These are phyloP conservation scores for Bolboschoenoplectus hybrid DNA, from an alignment of 202 grass and related monocot genomes.

Conservation along the genomic window DNA sequence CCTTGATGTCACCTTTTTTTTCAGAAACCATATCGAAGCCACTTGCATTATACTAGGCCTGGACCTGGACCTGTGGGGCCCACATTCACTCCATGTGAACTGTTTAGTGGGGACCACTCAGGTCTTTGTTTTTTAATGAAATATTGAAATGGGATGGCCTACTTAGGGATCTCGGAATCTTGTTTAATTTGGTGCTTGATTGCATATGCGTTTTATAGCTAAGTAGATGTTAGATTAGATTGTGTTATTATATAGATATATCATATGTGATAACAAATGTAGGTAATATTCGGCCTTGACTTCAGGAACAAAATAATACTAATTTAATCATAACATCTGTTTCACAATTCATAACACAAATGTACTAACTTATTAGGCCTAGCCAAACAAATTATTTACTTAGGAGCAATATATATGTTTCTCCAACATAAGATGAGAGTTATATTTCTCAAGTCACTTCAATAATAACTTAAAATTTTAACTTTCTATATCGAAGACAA, in stretches of 20 bases:
- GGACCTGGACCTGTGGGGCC: neutral
- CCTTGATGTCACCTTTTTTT: neutral
- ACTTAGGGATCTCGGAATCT: constrained; percentile 35
- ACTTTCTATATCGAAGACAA: no score
- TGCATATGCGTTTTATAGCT: neutral
- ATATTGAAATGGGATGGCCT: constrained; percentile 1
- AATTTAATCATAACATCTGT: neutral
- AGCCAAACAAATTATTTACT: no score
- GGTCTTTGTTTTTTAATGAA: neutral
- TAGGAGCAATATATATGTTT: no score
- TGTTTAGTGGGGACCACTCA: constrained; percentile 23
- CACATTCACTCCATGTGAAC: constrained; percentile 12
- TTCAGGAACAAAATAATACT: constrained; percentile 1
- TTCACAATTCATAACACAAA: no score
- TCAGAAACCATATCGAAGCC: neutral
- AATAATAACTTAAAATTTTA: no score
- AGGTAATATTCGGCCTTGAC: constrained; percentile 1
- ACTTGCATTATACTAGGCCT: constrained; percentile 20
- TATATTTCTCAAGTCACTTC: no score
- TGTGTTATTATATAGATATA: constrained; percentile 10
- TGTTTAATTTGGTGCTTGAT: constrained; percentile 8
- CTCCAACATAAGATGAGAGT: no score
- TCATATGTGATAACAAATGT: neutral
- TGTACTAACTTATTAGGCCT: no score
- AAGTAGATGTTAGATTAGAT: constrained; percentile 21